A percentile compares a stretch with the other conserved stretches of the same genome.
phyloP scores from a whole-genome alignment of 164 flowering plant species.

The Umbellularia californica region DNA sequence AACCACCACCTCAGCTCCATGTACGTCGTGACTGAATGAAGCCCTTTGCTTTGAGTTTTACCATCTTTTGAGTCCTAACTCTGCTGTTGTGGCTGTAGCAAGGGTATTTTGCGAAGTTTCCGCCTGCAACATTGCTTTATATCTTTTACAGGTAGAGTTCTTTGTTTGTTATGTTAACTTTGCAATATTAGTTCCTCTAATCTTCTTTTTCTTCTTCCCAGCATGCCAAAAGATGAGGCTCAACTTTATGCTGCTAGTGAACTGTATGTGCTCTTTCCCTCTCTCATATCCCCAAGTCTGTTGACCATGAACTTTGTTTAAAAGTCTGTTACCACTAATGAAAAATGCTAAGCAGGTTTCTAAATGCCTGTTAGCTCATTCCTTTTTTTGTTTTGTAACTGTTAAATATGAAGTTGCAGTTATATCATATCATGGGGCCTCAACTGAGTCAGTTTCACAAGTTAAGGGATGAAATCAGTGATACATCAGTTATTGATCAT shows the following conservation, averaged over 20 bases:
- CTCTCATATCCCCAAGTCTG: background rate
- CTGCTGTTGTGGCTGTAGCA: conserved; percentile 37
- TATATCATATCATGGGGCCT: too few species aligned
- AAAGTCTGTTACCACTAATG: too few species aligned
- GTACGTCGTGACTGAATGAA: conserved; percentile 39
- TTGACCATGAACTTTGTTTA: too few species aligned
- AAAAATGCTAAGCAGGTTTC: too few species aligned
- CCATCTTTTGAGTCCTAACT: background rate
- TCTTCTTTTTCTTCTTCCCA: conserved; percentile 25
- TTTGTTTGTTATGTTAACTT: background rate
- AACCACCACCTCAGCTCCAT: conserved; percentile 68
- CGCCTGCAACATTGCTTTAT: conserved; percentile 66
- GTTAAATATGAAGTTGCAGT: too few species aligned
- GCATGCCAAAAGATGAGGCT: conserved; percentile 99
- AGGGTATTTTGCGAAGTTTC: conserved; percentile 71
- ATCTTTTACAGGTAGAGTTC: conserved; percentile 76
- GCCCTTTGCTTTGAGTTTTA: background rate
- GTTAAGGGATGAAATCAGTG: too few species aligned
- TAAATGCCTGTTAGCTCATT: too few species aligned
- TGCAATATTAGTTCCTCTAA: background rate
- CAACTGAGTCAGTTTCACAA: too few species aligned
- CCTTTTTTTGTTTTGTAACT: too few species aligned
- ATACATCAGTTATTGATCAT: too few species aligned
- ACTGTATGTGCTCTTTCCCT: conserved; percentile 49
- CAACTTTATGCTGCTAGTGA: conserved; percentile 91